A percentile compares a stretch with the other conserved stretches of the same genome.
Conservation (phyloP, 495 filamentous ascomycete genomes). For the Penicillium robsamsonii region DNA sequence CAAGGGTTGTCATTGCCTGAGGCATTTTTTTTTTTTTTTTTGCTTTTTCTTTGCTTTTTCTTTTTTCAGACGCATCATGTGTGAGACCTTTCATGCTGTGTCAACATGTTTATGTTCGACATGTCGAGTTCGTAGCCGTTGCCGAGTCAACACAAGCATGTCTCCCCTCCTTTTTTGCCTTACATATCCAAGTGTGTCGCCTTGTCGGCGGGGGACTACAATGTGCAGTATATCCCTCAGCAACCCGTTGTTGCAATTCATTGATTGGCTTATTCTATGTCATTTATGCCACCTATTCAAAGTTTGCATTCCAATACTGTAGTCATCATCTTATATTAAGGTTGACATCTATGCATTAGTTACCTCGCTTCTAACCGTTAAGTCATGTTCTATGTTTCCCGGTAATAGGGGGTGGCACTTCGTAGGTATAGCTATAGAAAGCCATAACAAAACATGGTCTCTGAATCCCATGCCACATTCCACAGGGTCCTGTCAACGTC, state of each 20-base stretch:
- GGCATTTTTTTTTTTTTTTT: background rate
- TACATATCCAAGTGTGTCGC: background rate
- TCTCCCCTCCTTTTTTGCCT: slow-evolving; percentile 2
- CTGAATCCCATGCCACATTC: slow-evolving; percentile 10
- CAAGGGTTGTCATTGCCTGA: slow-evolving; percentile 8
- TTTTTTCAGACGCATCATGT: background rate
- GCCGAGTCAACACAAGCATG: slow-evolving; percentile 21
- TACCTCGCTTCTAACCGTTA: background rate
- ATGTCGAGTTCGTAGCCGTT: slow-evolving; percentile 19
- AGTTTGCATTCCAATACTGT: background rate
- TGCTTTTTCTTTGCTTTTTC: no score
- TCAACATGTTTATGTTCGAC: slow-evolving; percentile 9
- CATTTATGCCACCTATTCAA: background rate
- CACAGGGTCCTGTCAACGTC: slow-evolving; percentile 5
- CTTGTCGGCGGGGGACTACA: background rate
- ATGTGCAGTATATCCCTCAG: background rate
- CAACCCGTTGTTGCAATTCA: background rate
- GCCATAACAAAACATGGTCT: background rate
- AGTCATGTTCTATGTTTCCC: background rate
- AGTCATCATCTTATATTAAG: background rate
- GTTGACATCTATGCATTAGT: no score
- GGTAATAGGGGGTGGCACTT: no score
- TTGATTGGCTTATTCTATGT: background rate
- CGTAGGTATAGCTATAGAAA: background rate
- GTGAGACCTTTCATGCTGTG: background rate